These are phyloP conservation scores for Sporothrix euskadiensis DNA, from an alignment of 2,329 filamentous ascomycete genomes.

Conservation along the genomic window DNA sequence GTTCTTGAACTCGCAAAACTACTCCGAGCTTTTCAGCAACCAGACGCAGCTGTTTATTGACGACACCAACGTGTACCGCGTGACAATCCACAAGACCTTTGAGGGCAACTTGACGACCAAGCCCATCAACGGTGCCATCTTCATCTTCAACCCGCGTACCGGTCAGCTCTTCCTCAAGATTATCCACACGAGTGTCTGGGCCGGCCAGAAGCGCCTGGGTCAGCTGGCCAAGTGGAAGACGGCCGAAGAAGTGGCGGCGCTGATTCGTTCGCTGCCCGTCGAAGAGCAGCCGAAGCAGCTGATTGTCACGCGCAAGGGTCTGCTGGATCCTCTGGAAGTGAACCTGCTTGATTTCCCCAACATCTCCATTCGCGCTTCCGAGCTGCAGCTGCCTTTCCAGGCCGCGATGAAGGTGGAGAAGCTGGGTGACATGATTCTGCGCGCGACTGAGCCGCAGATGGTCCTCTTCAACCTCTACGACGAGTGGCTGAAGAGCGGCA, in stretches of 20 bases:
- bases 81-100: conserved; percentile 99
- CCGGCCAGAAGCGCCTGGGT: conserved; percentile 96
- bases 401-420: conserved; percentile 99
- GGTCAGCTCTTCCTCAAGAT: conserved; percentile 98
- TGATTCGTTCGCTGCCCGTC: conserved; percentile 91
- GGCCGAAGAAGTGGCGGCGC: conserved; percentile 96
- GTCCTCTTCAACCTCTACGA: conserved; percentile 98
- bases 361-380: conserved; percentile 96
- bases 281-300: conserved; percentile 99
- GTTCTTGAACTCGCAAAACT: conserved; percentile 98
- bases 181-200: conserved; percentile 99
- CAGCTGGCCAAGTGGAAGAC: conserved; percentile 99
- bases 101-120: conserved; percentile 99
- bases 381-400: conserved; percentile 96
- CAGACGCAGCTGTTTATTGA: conserved; percentile 99
- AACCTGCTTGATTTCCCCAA: conserved; percentile 98
- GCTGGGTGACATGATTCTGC: conserved; percentile 96
- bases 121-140: conserved; percentile 98
- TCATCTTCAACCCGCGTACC: conserved; percentile 99
- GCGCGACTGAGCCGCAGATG: conserved; percentile 99
- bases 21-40: conserved; percentile 98
- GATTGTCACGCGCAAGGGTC: conserved; percentile 95
- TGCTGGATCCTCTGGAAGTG: conserved; percentile 94
- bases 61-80: conserved; percentile 98
- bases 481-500: conserved; percentile 90